Base-by-base conservation (phyloP, 2,329 filamentous ascomycete species). In the Fusarium humuli region DNA sequence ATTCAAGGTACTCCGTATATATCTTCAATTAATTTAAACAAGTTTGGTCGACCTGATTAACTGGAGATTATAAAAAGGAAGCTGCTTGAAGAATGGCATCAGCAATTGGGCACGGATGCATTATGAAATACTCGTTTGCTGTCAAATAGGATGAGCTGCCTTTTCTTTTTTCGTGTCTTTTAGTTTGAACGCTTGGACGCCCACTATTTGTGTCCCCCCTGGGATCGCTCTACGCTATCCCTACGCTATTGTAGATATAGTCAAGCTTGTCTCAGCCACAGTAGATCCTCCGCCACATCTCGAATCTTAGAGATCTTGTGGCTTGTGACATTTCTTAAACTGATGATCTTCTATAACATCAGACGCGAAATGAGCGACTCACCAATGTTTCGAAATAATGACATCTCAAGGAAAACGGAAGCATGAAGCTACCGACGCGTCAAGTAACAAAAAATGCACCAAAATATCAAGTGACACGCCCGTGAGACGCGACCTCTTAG, bases 401-500 rank as follows among this genome's bases (percentile, higher is more conserved):
- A 40, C 64, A 7, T 54, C 42, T 23, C 60, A 69, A 22, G 41
- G 25, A 7, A 81, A 80, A 65, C 71, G 79, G 25, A 80, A 77
- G 59, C 57, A 59, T 48, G 55, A 22, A 32, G 29, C 41, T 9
- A 12, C 61, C 32, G 73, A 77, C 73, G 69, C 75, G 76, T 75
- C 71, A 25, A 34, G 16, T n/a, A 12, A 40, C 22, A 61, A 60
- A 34, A 75, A 72, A 40, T 61, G 56, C 50, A 58, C 32, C 22
- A 63, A 46, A 52, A 34, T 27, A n/a, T 42, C n/a, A 6, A 52
- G 32, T 52, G 57, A 71, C 22, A 67, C 72, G 46, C 68, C 75
- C 18, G 73, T 80, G 49, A 81, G 73, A 73, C 90, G 93, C 76
- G 87, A 88, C 57, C 85, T 96, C 34, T 83, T 97, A 60, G 84